Conservation (phyloP, 805 yeast genomes). For the Kurtzmaniella fragi region DNA sequence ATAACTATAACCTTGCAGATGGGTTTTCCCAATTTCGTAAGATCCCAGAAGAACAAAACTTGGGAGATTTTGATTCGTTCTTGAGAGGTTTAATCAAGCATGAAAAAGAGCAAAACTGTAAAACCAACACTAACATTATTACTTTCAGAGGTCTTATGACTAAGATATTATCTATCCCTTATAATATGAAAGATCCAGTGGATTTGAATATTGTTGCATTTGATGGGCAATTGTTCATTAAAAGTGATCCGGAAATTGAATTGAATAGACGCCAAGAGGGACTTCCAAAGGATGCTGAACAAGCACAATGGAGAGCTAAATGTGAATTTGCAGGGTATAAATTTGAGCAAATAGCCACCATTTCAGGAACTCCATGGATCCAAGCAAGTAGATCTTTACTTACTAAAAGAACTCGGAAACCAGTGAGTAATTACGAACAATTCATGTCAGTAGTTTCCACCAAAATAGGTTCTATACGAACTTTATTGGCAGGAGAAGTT, state of each 20-base stretch:
- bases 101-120: constrained; percentile 45
- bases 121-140: constrained; percentile 58
- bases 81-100: constrained; percentile 49
- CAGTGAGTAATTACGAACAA: constrained; percentile 71
- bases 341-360: constrained; percentile 75
- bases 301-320: constrained; percentile 22
- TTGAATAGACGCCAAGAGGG: constrained; percentile 20
- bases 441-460: constrained; percentile 77
- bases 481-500: constrained; percentile 83
- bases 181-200: constrained; percentile 49
- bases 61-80: constrained; percentile 54
- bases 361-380: constrained; percentile 66
- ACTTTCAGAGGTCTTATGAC: constrained; percentile 87
- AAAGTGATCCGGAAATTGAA: constrained; percentile 41
- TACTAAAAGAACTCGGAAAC: constrained; percentile 56
- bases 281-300: constrained; percentile 13
- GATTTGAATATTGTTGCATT: constrained; percentile 60
- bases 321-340: constrained; percentile 72
- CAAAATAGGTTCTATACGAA: constrained; percentile 68
- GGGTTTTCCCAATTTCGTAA: constrained; percentile 60
- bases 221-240: constrained; percentile 72
- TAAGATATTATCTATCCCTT: constrained; percentile 63
- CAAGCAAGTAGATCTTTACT: constrained; percentile 59
- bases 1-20: constrained; percentile 53
- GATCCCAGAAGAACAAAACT: constrained; percentile 50